A percentile compares a stretch with the other conserved stretches of the same genome.
Conservation (phyloP, 208 protist species). For the Plasmodiophora brassicae region DNA sequence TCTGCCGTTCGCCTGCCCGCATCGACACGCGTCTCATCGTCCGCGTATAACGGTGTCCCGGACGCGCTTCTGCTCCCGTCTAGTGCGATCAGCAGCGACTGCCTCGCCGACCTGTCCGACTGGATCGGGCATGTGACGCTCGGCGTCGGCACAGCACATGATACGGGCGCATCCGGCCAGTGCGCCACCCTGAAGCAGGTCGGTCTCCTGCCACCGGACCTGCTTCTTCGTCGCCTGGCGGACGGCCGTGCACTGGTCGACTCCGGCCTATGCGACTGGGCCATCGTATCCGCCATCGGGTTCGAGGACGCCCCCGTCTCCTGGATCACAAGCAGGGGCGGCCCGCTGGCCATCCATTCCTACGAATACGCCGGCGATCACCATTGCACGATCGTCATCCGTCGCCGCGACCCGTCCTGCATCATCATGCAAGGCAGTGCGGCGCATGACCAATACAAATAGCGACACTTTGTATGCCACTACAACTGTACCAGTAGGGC, state of each 20-base stretch:
- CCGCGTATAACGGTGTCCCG: too few species aligned
- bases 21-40: too few species aligned
- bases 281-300: not conserved
- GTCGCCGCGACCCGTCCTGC: too few species aligned
- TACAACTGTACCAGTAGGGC: too few species aligned
- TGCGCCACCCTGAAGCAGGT: not conserved
- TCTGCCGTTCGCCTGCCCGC: too few species aligned
- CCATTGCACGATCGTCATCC: not conserved
- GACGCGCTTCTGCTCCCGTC: not conserved
- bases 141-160: not conserved
- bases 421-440: too few species aligned
- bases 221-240: not conserved
- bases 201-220: not conserved
- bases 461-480: too few species aligned
- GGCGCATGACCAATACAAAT: too few species aligned
- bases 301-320: not conserved
- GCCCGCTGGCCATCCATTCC: not conserved
- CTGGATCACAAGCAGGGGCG: not conserved
- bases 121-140: not conserved
- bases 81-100: not conserved
- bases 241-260: not conserved
- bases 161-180: not conserved
- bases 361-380: not conserved
- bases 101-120: too few species aligned
- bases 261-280: not conserved